Percentiles rank a stretch among this genome's conserved stretches.
phyloP scores from a whole-genome alignment of 225 moss, liverwort and hornwort genomes.

The Ulota crispa region DNA sequence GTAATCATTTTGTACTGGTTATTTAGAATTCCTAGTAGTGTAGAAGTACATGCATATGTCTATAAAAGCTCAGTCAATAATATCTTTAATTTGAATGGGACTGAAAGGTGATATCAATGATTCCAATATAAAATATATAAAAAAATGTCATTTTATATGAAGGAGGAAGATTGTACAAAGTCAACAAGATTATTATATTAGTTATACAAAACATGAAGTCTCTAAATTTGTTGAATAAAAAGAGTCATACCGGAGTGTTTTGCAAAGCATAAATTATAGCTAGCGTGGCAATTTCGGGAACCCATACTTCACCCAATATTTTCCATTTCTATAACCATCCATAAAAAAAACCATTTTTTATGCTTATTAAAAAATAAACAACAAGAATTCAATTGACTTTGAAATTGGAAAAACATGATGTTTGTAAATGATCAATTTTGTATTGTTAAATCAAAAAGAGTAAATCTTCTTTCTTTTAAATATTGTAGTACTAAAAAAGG shows the following conservation, averaged over 20 bases:
- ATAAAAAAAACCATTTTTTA: fast-evolving
- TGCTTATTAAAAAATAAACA: too few relatives aligned
- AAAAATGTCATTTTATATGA: not conserved
- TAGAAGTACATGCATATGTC: too few relatives aligned
- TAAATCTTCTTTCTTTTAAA: too few relatives aligned
- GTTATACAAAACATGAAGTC: fast-evolving
- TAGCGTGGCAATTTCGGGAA: slow-evolving; percentile 45
- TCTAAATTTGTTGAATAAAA: too few relatives aligned
- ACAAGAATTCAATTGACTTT: fast-evolving
- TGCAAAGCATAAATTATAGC: slow-evolving; percentile 69
- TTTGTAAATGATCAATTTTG: not conserved
- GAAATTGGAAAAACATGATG: fast-evolving
- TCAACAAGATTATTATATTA: not conserved
- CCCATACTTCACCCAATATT: slow-evolving; percentile 65
- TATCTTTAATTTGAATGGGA: too few relatives aligned
- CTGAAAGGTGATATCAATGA: too few relatives aligned
- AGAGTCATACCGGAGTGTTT: slow-evolving; percentile 16
- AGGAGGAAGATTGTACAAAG: not conserved
- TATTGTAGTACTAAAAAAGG: too few relatives aligned
- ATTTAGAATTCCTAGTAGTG: too few relatives aligned
- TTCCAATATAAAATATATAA: too few relatives aligned
- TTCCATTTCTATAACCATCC: slow-evolving; percentile 63
- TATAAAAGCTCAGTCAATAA: too few relatives aligned
- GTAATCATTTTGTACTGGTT: too few relatives aligned
- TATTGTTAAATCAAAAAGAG: too few relatives aligned